These are phyloP conservation scores for Exophiala xenobiotica DNA, from an alignment of 2,329 filamentous ascomycete species.

Conservation along the genomic window DNA sequence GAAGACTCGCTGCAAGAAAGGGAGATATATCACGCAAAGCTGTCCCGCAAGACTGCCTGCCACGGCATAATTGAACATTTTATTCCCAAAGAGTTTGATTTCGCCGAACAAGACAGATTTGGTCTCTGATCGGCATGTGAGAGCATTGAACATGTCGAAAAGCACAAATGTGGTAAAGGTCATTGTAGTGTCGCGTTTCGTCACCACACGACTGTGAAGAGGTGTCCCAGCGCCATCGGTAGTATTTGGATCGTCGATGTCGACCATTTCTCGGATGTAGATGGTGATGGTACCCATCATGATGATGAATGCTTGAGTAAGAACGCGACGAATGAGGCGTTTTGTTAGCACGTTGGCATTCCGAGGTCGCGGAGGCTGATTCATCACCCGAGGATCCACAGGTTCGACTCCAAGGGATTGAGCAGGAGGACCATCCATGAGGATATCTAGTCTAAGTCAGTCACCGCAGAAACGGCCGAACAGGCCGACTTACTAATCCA, in stretches of 20 bases:
- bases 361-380: constrained; percentile 79
- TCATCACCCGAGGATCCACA: constrained; percentile 93
- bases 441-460: constrained; percentile 69
- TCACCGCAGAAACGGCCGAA: constrained; percentile 1
- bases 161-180: constrained; percentile 98
- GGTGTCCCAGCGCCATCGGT: constrained; percentile 7
- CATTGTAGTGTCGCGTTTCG: constrained; percentile 95
- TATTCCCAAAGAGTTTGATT: constrained; percentile 77
- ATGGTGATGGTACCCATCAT: constrained; percentile 89
- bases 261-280: constrained; percentile 89
- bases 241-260: constrained; percentile 51
- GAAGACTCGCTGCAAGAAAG: constrained; percentile 89
- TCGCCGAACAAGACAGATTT: constrained; percentile 89
- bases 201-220: constrained; percentile 62
- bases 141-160: constrained; percentile 99
- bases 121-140: constrained; percentile 85
- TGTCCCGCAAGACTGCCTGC: constrained; percentile 81
- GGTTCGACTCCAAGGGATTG: constrained; percentile 95
- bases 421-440: constrained; percentile 97
- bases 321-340: constrained; percentile 76
- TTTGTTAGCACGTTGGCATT: constrained; percentile 88
- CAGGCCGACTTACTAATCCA: constrained; percentile 80
- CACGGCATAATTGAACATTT: constrained; percentile 96
- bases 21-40: constrained; percentile 88
- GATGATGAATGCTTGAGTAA: constrained; percentile 84